These are phyloP conservation scores for Fusarium cyanostomum DNA, from an alignment of 2,329 filamentous ascomycete genomes.

Conservation along the genomic window DNA sequence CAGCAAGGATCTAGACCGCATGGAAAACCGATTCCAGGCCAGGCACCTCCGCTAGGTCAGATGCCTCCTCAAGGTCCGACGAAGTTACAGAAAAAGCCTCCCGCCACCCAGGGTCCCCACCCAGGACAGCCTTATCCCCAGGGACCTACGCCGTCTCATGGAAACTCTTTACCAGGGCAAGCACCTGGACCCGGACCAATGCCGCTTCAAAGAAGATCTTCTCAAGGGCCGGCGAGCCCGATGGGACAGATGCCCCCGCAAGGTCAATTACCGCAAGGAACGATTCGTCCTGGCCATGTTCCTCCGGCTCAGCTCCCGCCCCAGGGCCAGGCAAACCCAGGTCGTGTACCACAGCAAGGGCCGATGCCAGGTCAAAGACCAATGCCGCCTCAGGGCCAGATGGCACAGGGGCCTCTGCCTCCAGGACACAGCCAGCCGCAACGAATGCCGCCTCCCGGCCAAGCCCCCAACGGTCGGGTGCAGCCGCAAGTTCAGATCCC, in stretches of 20 bases:
- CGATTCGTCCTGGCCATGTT: conserved; percentile 9
- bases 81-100: not conserved
- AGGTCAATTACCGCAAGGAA: conserved; percentile 4
- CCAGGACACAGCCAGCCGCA: not conserved
- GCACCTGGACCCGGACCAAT: conserved; percentile 19
- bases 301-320: not conserved
- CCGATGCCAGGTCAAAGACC: not conserved
- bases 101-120: not conserved
- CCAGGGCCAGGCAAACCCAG: no score
- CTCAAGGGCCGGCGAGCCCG: conserved; percentile 19
- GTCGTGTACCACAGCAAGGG: not conserved
- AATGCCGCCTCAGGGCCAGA: conserved; percentile 12
- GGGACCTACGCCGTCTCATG: conserved; percentile 11
- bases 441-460: conserved; percentile 1
- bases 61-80: conserved; percentile 1
- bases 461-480: conserved; percentile 15
- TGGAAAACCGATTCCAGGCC: conserved; percentile 7
- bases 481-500: conserved; percentile 34
- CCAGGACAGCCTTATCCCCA: conserved; percentile 3
- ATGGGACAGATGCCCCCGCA: conserved; percentile 19
- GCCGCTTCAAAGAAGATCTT: conserved; percentile 19
- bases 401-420: no score
- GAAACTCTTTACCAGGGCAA: not conserved
- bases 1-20: conserved; percentile 17
- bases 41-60: conserved; percentile 1